These are phyloP conservation scores for Quercus aquifolioides DNA, from an alignment of 306 rosid species.

Conservation along the genomic window DNA sequence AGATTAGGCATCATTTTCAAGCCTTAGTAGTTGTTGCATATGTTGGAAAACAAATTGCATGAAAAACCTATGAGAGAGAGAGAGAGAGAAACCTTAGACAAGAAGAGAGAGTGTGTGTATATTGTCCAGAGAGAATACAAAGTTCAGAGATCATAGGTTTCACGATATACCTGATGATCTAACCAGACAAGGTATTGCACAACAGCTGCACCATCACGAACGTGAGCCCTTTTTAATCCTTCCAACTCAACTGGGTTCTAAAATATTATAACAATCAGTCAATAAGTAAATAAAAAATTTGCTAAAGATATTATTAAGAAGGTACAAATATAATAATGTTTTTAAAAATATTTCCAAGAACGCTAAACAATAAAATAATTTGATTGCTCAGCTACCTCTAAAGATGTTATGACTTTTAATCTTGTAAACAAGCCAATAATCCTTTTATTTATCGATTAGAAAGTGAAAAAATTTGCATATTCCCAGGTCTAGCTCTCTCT, in stretches of 20 bases:
- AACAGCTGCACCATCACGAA: conserved; percentile 97
- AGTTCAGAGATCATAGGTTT: conserved; percentile 17
- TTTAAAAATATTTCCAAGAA: not conserved
- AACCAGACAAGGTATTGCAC: conserved; percentile 96
- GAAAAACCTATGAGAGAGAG: not conserved
- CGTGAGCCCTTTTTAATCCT: conserved; percentile 74
- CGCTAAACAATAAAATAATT: not conserved
- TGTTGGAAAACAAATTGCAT: not conserved
- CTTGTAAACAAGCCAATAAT: not conserved
- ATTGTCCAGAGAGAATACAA: conserved; percentile 5
- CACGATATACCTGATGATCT: conserved; percentile 65
- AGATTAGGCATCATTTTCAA: conserved; percentile 24
- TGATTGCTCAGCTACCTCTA: not conserved
- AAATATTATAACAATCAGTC: conserved; percentile 19
- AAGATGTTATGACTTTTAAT: not conserved
- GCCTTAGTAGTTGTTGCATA: conserved; percentile 3
- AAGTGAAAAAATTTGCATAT: not conserved
- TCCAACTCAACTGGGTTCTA: conserved; percentile 90
- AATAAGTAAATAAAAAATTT: not conserved
- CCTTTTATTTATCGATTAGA: not conserved
- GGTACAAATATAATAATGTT: not conserved
- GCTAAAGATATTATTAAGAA: not conserved
- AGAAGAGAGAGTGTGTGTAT: not conserved
- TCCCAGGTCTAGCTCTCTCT: not conserved
- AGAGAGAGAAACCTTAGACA: not conserved